Percentiles rank a stretch among this genome's conserved stretches.
Conservation (phyloP, 164 flowering plant genomes). For the Brasenia schreberi region DNA sequence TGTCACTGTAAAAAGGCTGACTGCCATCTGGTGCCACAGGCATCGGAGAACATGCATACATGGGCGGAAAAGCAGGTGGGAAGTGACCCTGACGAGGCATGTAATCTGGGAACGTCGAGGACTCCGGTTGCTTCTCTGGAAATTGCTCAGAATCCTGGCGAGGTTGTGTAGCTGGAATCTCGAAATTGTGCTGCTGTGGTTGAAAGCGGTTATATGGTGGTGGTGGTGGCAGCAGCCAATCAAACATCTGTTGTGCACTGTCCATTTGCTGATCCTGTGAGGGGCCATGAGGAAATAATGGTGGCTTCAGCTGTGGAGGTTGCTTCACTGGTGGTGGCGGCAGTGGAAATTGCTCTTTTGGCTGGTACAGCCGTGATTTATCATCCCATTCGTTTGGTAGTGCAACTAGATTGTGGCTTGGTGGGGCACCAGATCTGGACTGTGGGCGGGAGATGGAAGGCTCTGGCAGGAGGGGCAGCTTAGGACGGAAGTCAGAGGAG, state of each 20-base stretch:
- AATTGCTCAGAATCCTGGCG: conserved; percentile 41
- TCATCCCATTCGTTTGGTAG: conserved; percentile 49
- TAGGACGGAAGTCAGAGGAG: conserved; percentile 14
- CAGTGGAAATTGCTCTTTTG: conserved; percentile 32
- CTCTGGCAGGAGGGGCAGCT: conserved; percentile 46
- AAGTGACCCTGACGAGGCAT: conserved; percentile 29
- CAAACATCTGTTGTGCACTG: conserved; percentile 30
- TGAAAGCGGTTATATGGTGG: conserved; percentile 24
- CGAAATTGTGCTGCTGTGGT: conserved; percentile 31
- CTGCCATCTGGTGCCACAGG: conserved; percentile 37
- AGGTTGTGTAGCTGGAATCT: conserved; percentile 19
- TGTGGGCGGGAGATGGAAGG: conserved; percentile 47
- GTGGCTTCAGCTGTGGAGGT: conserved; percentile 3
- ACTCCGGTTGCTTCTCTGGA: conserved; percentile 30
- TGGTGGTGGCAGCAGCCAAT: conserved; percentile 9
- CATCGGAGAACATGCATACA: conserved; percentile 23
- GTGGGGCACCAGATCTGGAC: conserved; percentile 38
- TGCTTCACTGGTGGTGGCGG: conserved; percentile 22
- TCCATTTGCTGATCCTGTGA: conserved; percentile 27
- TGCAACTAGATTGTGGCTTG: conserved; percentile 25
- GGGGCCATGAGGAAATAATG: conserved; percentile 25
- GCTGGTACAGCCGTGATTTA: conserved; percentile 30
- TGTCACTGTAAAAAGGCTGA: conserved; percentile 50
- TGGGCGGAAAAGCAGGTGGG: conserved; percentile 44
- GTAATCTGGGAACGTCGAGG: conserved; percentile 26